Conservation (phyloP, 1,284 basidiomycete genomes). For the Pseudozyma flocculosa region DNA sequence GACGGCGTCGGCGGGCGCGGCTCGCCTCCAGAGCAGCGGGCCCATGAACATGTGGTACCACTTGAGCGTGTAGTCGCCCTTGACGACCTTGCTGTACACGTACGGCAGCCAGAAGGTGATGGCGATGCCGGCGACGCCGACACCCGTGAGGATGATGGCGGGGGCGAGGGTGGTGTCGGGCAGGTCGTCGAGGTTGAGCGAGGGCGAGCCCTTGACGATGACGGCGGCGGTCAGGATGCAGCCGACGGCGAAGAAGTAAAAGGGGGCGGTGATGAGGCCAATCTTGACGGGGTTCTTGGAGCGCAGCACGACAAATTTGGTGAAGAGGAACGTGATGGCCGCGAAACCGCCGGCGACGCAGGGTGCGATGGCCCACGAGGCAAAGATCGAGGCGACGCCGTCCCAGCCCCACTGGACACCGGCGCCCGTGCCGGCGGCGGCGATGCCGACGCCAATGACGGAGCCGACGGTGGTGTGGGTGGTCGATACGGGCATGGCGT, state of each 20-base stretch:
- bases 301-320: conserved; percentile 29
- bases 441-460: conserved; percentile 34
- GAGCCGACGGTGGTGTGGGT: conserved; percentile 38
- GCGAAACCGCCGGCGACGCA: conserved; percentile 24
- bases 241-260: conserved; percentile 30
- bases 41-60: conserved; percentile 39
- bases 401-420: conserved; percentile 37
- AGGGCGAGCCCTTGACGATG: conserved; percentile 35
- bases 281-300: conserved; percentile 20
- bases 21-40: conserved; percentile 23
- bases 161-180: conserved; percentile 13
- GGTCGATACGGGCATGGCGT: conserved; percentile 36
- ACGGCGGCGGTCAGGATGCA: conserved; percentile 26
- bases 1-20: conserved; percentile 17
- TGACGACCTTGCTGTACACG: conserved; percentile 29
- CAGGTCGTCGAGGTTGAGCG: conserved; percentile 28
- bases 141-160: conserved; percentile 22
- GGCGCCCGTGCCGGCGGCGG: conserved; percentile 10
- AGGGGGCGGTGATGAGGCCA: conserved; percentile 16
- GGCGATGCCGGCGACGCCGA: conserved; percentile 19
- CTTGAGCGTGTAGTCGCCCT: conserved; percentile 27
- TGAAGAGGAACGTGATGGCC: conserved; percentile 26
- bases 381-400: conserved; percentile 31
- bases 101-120: conserved; percentile 35
- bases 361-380: conserved; percentile 36